Percentiles rank a stretch among this genome's conserved stretches.
Evolutionary conservation across 257 asterid genomes (phyloP).

Genomic region (Thymus quinquecostatus): DNA sequence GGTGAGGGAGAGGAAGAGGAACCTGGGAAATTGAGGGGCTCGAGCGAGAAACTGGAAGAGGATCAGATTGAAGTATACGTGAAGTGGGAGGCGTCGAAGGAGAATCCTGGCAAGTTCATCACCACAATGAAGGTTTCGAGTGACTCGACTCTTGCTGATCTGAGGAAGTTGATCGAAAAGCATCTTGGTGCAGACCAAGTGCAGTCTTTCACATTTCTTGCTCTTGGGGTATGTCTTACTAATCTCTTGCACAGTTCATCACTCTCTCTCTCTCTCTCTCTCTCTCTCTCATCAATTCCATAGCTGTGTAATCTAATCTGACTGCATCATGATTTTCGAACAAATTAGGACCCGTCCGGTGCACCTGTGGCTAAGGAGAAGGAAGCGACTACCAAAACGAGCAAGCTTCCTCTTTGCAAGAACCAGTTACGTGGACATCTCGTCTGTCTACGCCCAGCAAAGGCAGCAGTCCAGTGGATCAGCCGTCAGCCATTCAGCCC

Average conservation of each 20-base stretch:
- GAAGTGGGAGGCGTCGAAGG: slow-evolving; percentile 86
- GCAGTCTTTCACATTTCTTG: slow-evolving; percentile 68
- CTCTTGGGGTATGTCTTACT: slow-evolving; percentile 47
- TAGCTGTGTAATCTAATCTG: background rate
- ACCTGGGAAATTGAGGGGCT: slow-evolving; percentile 24
- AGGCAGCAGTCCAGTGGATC: slow-evolving; percentile 37
- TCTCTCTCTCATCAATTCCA: too few species aligned
- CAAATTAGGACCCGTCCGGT: slow-evolving; percentile 67
- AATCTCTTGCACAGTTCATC: too few species aligned
- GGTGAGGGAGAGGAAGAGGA: slow-evolving; percentile 28
- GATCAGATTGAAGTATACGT: slow-evolving; percentile 58
- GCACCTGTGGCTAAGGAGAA: slow-evolving; percentile 69
- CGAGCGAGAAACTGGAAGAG: slow-evolving; percentile 47
- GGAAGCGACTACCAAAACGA: slow-evolving; percentile 48
- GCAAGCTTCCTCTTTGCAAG: slow-evolving; percentile 71
- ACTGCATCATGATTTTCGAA: background rate
- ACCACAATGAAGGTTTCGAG: slow-evolving; percentile 59
- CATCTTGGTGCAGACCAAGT: slow-evolving; percentile 64
- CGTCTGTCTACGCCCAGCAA: slow-evolving; percentile 62
- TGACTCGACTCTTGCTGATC: slow-evolving; percentile 78
- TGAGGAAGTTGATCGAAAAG: slow-evolving; percentile 80
- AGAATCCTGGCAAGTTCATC: slow-evolving; percentile 68
- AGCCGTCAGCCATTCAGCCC: slow-evolving; percentile 54
- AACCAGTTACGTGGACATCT: slow-evolving; percentile 55
- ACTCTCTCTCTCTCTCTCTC: background rate